phyloP scores from a whole-genome alignment of 2,329 filamentous ascomycete species.

The Hymenoscyphus fructigenus region DNA sequence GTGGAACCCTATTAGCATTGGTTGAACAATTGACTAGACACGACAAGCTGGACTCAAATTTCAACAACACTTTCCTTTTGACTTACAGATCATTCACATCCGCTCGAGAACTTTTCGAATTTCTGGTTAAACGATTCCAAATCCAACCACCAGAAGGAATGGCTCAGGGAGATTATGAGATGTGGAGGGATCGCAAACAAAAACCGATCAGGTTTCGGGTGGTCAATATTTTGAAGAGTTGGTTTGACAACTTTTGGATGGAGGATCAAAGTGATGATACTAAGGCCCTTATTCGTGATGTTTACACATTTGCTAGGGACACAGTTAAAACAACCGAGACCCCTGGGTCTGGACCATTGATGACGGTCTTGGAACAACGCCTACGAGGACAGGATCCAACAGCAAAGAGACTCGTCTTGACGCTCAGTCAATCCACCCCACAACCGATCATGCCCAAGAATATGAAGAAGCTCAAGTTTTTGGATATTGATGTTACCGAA shows the following conservation, averaged over 20 bases:
- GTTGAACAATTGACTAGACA: conserved; percentile 95
- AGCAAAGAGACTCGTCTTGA: conserved; percentile 82
- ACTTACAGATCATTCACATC: conserved; percentile 95
- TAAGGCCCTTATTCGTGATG: conserved; percentile 79
- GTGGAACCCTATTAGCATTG: conserved; percentile 82
- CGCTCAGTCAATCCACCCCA: conserved; percentile 77
- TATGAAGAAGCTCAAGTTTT: conserved; percentile 98
- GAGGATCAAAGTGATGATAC: conserved; percentile 84
- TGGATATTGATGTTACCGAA: conserved; percentile 93
- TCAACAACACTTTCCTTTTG: conserved; percentile 96
- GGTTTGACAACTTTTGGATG: conserved; percentile 99
- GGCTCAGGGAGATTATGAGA: conserved; percentile 71
- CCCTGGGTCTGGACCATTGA: conserved; percentile 79
- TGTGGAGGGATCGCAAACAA: conserved; percentile 92
- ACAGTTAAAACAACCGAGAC: conserved; percentile 92
- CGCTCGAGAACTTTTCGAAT: conserved; percentile 86
- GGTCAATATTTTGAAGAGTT: conserved; percentile 96
- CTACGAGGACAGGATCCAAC: conserved; percentile 84
- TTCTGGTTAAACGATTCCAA: conserved; percentile 86
- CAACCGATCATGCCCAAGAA: conserved; percentile 94
- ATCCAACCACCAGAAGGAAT: conserved; percentile 88
- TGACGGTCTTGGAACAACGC: conserved; percentile 85
- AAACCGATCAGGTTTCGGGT: conserved; percentile 94
- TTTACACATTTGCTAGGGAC: conserved; percentile 88
- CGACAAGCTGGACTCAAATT: conserved; percentile 90